These are phyloP conservation scores for Septoria petroselini DNA, from an alignment of 2,329 filamentous ascomycete species.

Conservation along the genomic window DNA sequence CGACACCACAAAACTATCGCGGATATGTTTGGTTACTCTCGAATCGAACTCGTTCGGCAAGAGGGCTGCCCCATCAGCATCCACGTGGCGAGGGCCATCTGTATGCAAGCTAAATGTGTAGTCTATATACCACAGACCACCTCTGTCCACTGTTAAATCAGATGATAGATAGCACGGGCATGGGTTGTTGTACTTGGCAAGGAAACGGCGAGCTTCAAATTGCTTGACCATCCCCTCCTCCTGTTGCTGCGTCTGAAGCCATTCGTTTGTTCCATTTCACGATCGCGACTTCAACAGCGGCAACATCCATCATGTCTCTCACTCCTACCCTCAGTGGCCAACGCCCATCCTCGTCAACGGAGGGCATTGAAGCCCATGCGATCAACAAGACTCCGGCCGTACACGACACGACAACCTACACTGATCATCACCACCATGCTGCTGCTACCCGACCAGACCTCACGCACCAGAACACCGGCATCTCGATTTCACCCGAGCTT, in stretches of 20 bases:
- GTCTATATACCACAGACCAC: background rate
- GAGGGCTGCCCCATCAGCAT: conserved; percentile 1
- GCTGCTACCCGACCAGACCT: conserved; percentile 1
- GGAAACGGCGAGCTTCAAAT: background rate
- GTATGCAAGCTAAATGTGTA: background rate
- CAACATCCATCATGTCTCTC: background rate
- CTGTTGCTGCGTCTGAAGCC: background rate
- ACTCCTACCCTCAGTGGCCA: background rate
- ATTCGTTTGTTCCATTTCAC: background rate
- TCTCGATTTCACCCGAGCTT: conserved; percentile 34
- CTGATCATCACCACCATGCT: background rate
- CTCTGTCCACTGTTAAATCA: background rate
- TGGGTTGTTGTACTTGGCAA: background rate
- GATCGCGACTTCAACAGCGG: background rate
- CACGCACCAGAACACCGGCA: conserved; percentile 18
- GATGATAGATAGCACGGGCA: background rate
- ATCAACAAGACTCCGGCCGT: background rate
- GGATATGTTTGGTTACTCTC: conserved; percentile 1
- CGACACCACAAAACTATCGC: background rate
- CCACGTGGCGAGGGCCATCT: background rate
- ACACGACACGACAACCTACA: background rate
- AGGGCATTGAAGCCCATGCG: conserved; percentile 1
- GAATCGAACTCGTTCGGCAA: conserved; percentile 1
- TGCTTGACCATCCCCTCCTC: background rate
- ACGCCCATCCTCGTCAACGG: conserved; percentile 5